A percentile compares a stretch with the other conserved stretches of the same genome.
Conservation (phyloP, 2,329 filamentous ascomycete species). For the Alternaria tenuissima region DNA sequence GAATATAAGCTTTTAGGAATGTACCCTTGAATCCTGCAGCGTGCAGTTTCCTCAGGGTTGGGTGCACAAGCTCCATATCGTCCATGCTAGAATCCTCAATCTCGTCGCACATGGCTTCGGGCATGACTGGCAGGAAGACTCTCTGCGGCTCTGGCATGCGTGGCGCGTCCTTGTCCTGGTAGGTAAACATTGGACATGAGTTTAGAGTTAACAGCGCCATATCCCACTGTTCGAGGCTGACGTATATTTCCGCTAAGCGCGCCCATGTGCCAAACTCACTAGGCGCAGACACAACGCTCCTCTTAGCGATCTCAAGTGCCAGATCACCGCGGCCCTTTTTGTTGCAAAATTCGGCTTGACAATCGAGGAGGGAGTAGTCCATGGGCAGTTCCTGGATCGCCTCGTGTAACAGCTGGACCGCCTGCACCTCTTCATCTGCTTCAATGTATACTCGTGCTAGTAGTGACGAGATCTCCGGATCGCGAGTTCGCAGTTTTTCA, state of each 20-base stretch:
- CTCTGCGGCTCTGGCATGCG: constrained; percentile 92
- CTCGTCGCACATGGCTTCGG: constrained; percentile 91
- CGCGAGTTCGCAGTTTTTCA: constrained; percentile 89
- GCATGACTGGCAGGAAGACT: constrained; percentile 83
- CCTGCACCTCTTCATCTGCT: constrained; percentile 97
- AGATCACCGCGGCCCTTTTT: constrained; percentile 87
- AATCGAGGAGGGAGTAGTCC: constrained; percentile 96
- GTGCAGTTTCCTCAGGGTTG: constrained; percentile 83
- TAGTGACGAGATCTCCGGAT: constrained; percentile 92
- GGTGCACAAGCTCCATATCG: constrained; percentile 85
- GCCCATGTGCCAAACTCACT: constrained; percentile 99
- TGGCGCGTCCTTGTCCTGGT: constrained; percentile 97
- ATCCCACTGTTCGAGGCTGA: constrained; percentile 95
- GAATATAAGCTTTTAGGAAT: constrained; percentile 91
- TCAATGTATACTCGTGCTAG: constrained; percentile 90
- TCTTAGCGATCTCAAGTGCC: constrained; percentile 91
- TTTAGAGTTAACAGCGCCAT: constrained; percentile 93
- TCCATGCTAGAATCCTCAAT: constrained; percentile 88
- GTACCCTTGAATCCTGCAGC: constrained; percentile 93
- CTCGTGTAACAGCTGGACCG: constrained; percentile 85
- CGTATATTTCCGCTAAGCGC: constrained; percentile 89
- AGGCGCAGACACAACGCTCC: constrained; percentile 91
- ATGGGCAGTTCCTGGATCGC: constrained; percentile 91
- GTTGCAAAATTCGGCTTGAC: constrained; percentile 90
- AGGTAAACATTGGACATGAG: constrained; percentile 99